Conservation (phyloP, 2,329 filamentous ascomycete species). For the Helminthosporium solani region DNA sequence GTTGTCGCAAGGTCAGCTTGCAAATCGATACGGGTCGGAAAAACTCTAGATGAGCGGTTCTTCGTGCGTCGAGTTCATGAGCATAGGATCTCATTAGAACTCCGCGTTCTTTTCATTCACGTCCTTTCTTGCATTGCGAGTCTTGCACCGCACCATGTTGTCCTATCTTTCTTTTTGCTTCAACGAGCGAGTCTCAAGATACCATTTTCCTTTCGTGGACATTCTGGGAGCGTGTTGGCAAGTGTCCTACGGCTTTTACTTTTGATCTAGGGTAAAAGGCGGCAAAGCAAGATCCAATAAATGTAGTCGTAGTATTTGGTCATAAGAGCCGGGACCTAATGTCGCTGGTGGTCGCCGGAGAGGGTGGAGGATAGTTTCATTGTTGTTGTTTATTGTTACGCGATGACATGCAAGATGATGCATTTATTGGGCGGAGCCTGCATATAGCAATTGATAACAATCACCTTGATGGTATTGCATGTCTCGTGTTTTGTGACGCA, state of each 20-base stretch:
- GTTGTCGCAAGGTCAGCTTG: conserved; percentile 29
- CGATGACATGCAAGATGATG: neutral
- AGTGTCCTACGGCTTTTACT: neutral
- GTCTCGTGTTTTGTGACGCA: neutral
- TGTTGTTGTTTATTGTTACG: neutral
- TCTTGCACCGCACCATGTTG: neutral
- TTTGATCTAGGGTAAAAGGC: neutral
- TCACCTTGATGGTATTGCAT: neutral
- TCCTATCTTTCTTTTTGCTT: neutral
- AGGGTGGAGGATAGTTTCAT: no score
- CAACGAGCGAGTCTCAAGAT: neutral
- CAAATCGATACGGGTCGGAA: conserved; percentile 13
- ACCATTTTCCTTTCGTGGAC: neutral
- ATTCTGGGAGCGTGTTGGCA: neutral
- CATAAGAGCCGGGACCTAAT: neutral
- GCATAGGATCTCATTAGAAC: neutral
- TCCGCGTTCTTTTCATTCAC: neutral
- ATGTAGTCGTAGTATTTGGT: neutral
- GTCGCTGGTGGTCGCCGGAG: neutral
- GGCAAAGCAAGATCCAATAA: neutral
- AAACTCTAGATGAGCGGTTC: neutral
- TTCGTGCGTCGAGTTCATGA: neutral
- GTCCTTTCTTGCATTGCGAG: neutral
- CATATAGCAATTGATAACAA: neutral
- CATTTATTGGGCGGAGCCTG: neutral